These are phyloP conservation scores for Amanita inopinata DNA, from an alignment of 768 basidiomycete species.

Conservation along the genomic window DNA sequence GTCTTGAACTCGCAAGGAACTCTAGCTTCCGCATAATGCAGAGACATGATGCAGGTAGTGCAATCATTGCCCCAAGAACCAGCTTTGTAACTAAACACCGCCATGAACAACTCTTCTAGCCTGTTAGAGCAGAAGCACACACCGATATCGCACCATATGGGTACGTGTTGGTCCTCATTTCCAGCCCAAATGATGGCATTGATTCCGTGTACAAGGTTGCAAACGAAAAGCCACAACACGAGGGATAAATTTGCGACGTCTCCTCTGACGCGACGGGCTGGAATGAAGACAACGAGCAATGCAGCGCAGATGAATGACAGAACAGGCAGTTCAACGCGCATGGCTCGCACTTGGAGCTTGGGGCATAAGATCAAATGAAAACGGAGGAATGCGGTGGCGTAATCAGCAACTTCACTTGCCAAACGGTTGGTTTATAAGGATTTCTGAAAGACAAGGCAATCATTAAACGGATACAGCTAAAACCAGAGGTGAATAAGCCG, in stretches of 20 bases:
- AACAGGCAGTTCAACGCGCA: slow-evolving; percentile 27
- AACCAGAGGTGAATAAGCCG: no score
- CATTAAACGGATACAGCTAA: no score
- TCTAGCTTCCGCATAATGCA: slow-evolving; percentile 49
- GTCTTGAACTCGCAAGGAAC: slow-evolving; percentile 37
- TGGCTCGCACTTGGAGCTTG: slow-evolving; percentile 11
- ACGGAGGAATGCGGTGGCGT: not conserved
- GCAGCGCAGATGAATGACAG: slow-evolving; percentile 36
- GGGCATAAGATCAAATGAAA: not conserved
- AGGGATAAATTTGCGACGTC: slow-evolving; percentile 40
- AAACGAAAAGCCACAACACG: slow-evolving; percentile 39
- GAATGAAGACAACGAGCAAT: slow-evolving; percentile 29
- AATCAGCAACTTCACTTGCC: not conserved
- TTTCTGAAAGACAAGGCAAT: slow-evolving; percentile 1
- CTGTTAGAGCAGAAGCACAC: not conserved
- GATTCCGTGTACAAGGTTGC: slow-evolving; percentile 41
- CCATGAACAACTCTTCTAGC: not conserved
- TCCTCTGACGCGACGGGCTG: slow-evolving; percentile 34
- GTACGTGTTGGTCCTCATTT: slow-evolving; percentile 32
- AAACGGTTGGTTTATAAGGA: not conserved
- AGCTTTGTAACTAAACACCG: slow-evolving; percentile 2
- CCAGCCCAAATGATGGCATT: slow-evolving; percentile 55
- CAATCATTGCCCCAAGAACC: slow-evolving; percentile 36
- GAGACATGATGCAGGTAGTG: slow-evolving; percentile 49
- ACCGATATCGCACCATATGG: slow-evolving; percentile 78